Evolutionary conservation across 495 filamentous ascomycete genomes (phyloP), one percentile per base, ranked within the genome.

Genomic region (Aspergillus taichungensis): DNA sequence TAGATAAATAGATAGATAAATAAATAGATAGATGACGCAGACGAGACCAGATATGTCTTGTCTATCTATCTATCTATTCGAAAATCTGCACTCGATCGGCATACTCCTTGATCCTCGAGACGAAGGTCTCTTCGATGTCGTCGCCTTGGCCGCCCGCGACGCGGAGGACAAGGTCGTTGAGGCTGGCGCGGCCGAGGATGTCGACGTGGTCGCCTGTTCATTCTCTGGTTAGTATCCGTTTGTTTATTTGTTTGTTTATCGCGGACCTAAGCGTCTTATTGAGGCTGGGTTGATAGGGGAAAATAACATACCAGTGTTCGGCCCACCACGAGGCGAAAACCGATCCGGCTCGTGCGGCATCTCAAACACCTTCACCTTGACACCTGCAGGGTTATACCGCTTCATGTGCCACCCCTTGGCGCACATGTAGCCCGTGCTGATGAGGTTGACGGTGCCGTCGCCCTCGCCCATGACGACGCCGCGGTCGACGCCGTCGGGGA

Each of bases 321-420:
- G 92, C 0, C 92, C 92, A 35, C 92, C 92, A 9, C 92, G 71
- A 0, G 94, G 88, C 47, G 81, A 86, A 63, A 96, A 97, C 14
- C 87, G 69, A 46, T 95, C 89, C 0, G 92, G 92, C 60, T 97
- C 89, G 58, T 98, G 94, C 3, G 82, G 86, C 91, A 97, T 97
- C 67, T 97, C 92, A 52, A 80, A 88, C 3, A 88, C 83, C 44
- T 83, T 91, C 57, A 98, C 71, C 54, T 87, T 76, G 3, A 82
- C 73, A 0, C 81, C 80, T 0, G 88, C 85, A 1, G 92, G 92
- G 59, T 98, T 98, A 55, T 91, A 98, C 13, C 92, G 78, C 57
- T 87, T 88, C 54, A 97, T 85, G 32, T 59, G 57, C 92, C 92
- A 98, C 18, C 92, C 92, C 56, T 84, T 85, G 51, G 85, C 80